phyloP scores from a whole-genome alignment of 208 protist species.

The Trypanosoma vivax region DNA sequence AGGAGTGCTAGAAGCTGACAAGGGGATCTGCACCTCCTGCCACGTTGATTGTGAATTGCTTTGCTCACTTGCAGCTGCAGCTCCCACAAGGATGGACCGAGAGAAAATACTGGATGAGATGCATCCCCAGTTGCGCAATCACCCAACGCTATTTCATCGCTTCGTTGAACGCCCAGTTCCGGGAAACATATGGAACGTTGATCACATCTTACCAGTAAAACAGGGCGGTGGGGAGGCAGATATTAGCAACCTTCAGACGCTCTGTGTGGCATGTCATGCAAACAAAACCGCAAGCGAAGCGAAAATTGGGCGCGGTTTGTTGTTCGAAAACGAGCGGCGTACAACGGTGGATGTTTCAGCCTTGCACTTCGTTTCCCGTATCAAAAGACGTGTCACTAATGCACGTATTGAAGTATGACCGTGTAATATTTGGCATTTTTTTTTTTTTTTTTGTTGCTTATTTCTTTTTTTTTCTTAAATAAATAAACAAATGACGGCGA shows the following conservation, averaged over 20 bases:
- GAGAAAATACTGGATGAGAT: slow-evolving; percentile 24
- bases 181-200: slow-evolving; percentile 77
- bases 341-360: slow-evolving; percentile 15
- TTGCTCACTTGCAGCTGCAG: slow-evolving; percentile 19
- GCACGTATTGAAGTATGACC: background rate
- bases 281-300: slow-evolving; percentile 43
- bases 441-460: background rate
- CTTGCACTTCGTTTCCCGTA: slow-evolving; percentile 5
- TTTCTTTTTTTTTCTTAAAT: slow-evolving; percentile 9
- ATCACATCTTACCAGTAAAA: slow-evolving; percentile 68
- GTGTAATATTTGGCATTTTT: background rate
- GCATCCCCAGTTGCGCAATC: slow-evolving; percentile 57
- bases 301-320: background rate
- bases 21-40: slow-evolving; percentile 56
- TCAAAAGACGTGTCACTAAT: slow-evolving; percentile 8
- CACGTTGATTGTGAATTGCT: slow-evolving; percentile 65
- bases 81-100: slow-evolving; percentile 11
- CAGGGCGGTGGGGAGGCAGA: slow-evolving; percentile 53
- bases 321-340: background rate
- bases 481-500: no score
- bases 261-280: slow-evolving; percentile 75
- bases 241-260: slow-evolving; percentile 72
- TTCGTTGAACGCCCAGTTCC: slow-evolving; percentile 44
- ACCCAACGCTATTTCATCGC: slow-evolving; percentile 37
- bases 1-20: slow-evolving; percentile 40